Evolutionary conservation across 176 grass and related monocot species (phyloP), one percentile per base, ranked within the genome.

Genomic region (Oropetium thomaeum): DNA sequence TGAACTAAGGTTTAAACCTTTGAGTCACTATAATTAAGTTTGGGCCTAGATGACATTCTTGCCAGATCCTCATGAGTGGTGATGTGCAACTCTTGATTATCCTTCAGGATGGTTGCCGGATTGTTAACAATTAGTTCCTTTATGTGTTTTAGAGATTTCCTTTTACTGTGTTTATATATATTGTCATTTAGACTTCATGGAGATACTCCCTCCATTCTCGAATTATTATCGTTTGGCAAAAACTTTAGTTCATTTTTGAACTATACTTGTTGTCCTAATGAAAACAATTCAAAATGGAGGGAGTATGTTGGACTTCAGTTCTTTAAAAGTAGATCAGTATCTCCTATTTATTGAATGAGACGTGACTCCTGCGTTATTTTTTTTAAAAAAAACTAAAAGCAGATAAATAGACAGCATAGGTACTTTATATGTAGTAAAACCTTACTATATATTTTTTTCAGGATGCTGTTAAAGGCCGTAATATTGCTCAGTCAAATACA

Each of bases 381-480:
- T 22, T 52, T 20, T 3, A 23, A 23, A 52, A 52, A 52, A 45
- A 45, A 16, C 49, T 70, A 10, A 30, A 65, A 31, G 80, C 65
- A 25, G 68, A 40, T 16, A 42, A 29, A 39, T 67, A 23, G 64
- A 31, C 37, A 26, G 37, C 1, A 16, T 58, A 22, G 67, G 35
- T 16, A 23, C 32, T 74, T 58, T 69, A 62, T 63, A 61, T 28
- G 10, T 27, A 73, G 42, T 11, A 39, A 49, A 43, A 30, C 25
- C 28, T 58, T 39, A 40, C 28, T 78, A 33, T 64, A 33, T 64
- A 2, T 40, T 54, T 43, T 52, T 81, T 82, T 69, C 92, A 99
- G 96, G 89, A 87, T 88, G 87, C 87, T 75, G 91, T 91, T 28
- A 99, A 95, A 83, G 96, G 89, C 27, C 90, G 75, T 65, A 90